phyloP scores from a whole-genome alignment of 2,329 filamentous ascomycete genomes.

The Cladosporium sp. region DNA sequence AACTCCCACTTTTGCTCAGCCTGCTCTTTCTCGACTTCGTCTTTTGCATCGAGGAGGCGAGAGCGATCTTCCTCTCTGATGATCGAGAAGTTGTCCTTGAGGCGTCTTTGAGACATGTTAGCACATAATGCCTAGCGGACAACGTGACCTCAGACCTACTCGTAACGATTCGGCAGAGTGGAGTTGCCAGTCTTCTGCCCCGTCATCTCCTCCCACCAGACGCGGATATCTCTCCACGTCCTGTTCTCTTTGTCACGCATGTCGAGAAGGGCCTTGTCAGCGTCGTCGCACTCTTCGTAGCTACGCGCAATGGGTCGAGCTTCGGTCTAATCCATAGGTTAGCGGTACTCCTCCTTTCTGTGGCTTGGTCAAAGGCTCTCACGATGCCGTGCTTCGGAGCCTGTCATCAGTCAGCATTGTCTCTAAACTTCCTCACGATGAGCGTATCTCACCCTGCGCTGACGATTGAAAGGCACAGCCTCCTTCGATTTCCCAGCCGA shows the following conservation, averaged over 20 bases:
- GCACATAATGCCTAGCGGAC: not conserved
- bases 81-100: conserved; percentile 35
- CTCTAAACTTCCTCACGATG: not conserved
- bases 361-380: not conserved
- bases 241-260: conserved; percentile 22
- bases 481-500: not conserved
- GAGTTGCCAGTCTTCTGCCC: conserved; percentile 29
- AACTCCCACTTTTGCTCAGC: conserved; percentile 35
- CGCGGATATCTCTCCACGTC: conserved; percentile 24
- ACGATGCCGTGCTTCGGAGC: conserved; percentile 5
- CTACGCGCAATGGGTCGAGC: conserved; percentile 15
- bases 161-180: conserved; percentile 36
- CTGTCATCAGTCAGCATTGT: not conserved
- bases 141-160: not conserved
- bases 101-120: conserved; percentile 14
- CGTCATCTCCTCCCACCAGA: conserved; percentile 25
- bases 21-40: conserved; percentile 35
- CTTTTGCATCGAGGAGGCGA: conserved; percentile 31
- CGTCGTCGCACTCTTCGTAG: conserved; percentile 24
- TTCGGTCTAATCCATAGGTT: not conserved
- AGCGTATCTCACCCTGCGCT: not conserved
- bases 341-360: too few relatives aligned
- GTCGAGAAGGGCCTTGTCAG: conserved; percentile 24
- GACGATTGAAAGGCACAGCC: not conserved
- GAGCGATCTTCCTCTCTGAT: conserved; percentile 32